Conservation (phyloP, 306 rosid species). For the Rosa rugosa region DNA sequence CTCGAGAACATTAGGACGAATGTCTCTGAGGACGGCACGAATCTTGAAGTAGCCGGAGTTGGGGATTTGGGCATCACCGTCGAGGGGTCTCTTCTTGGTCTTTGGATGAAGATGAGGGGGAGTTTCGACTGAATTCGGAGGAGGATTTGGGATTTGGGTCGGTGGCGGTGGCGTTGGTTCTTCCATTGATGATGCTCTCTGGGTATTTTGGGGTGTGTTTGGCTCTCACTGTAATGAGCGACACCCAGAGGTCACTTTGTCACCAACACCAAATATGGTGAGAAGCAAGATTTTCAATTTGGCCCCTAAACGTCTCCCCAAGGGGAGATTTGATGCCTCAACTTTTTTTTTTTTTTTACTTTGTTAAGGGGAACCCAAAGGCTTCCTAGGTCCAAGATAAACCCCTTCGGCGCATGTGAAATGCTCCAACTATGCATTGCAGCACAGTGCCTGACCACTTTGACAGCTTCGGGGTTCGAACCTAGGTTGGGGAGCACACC, state of each 20-base stretch:
- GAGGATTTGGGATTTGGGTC: conserved; percentile 18
- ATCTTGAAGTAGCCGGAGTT: conserved; percentile 52
- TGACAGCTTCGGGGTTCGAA: too few species aligned
- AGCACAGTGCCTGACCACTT: too few species aligned
- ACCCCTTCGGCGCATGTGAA: too few species aligned
- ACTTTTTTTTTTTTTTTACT: too few species aligned
- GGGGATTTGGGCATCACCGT: conserved; percentile 25
- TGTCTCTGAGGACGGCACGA: conserved; percentile 60
- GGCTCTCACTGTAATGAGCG: too few species aligned
- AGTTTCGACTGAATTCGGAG: conserved; percentile 20
- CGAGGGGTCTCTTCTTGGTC: conserved; percentile 50
- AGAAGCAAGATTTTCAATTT: neutral
- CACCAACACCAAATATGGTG: neutral
- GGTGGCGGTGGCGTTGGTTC: conserved; percentile 9
- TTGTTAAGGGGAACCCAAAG: too few species aligned
- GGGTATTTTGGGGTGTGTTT: neutral
- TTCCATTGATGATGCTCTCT: conserved; percentile 26
- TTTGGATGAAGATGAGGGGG: conserved; percentile 32
- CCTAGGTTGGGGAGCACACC: too few species aligned
- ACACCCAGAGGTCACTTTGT: neutral
- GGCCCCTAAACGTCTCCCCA: neutral
- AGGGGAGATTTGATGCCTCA: neutral
- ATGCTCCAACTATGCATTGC: too few species aligned
- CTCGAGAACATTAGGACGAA: conserved; percentile 79
- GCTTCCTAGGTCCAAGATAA: too few species aligned